A percentile compares a stretch with the other conserved stretches of the same genome.
phyloP scores from a whole-genome alignment of 768 basidiomycete genomes.

The Calocera cornea region DNA sequence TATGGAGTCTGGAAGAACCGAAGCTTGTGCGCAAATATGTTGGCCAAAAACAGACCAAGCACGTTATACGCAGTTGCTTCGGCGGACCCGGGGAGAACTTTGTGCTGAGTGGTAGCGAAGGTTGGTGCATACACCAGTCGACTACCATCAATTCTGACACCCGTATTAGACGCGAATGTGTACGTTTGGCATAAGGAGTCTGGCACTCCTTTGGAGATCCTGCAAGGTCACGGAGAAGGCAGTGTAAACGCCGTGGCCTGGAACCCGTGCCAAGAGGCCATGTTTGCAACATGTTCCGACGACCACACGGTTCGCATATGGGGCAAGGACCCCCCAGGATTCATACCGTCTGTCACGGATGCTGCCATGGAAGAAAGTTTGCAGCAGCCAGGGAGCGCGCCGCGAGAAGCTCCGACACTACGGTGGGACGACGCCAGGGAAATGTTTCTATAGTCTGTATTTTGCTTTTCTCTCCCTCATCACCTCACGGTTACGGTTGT shows the following conservation, averaged over 20 bases:
- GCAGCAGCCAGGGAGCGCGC: background rate
- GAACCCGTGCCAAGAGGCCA: slow-evolving; percentile 76
- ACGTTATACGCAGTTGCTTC: slow-evolving; percentile 87
- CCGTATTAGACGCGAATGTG: slow-evolving; percentile 63
- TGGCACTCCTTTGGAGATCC: slow-evolving; percentile 68
- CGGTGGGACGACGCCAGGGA: background rate
- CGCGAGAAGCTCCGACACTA: background rate
- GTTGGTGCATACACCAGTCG: slow-evolving; percentile 32
- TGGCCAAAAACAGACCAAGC: slow-evolving; percentile 70
- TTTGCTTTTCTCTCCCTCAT: background rate
- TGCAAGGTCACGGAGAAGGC: slow-evolving; percentile 74
- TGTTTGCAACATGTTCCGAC: slow-evolving; percentile 96
- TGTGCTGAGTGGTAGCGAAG: slow-evolving; percentile 90
- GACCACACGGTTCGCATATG: slow-evolving; percentile 84
- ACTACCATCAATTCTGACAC: slow-evolving; percentile 9
- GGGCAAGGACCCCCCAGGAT: slow-evolving; percentile 31
- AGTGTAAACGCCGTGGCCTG: slow-evolving; percentile 94
- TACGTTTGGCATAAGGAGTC: slow-evolving; percentile 93
- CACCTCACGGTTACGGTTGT: background rate
- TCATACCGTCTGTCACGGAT: background rate
- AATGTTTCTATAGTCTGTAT: background rate
- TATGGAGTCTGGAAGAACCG: slow-evolving; percentile 66
- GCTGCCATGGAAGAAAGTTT: background rate
- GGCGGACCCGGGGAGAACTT: slow-evolving; percentile 82
- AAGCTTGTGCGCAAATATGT: slow-evolving; percentile 60